Base-by-base conservation (phyloP, 306 rosid genomes). In the Amphicarpaea edgeworthii region DNA sequence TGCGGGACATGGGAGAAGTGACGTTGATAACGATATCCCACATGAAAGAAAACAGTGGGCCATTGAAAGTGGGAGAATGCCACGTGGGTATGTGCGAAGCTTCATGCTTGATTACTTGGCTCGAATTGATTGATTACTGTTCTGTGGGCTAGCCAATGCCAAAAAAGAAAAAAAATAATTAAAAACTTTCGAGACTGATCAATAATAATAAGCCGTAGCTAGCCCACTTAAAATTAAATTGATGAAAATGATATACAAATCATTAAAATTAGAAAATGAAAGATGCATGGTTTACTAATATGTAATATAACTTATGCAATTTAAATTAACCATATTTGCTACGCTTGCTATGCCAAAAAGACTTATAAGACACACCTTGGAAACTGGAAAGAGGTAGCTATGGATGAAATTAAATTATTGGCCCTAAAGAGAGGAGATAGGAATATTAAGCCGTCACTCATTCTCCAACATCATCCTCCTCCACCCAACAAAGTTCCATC, bases 361-460 rank as follows among this genome's bases (percentile, higher is more conserved):
- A 8, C 73, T 81, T 81, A 12, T 42, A 62, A 32, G 71, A 60
- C 71, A 77, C 73, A 75, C 57, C n/a, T 20, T 40, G 68, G 38
- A 15, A 46, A 53, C 21, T n/a, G 68, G 28, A 12, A 46, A 54
- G 37, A 15, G 41, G 38, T 53, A 50, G 66, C 14, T 26, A 11
- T 43, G 47, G 77, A 82, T 60, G 55, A 78, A 90, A 90, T 89
- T 77, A 90, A 90, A 90, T 89, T 77, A 90, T 87, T 90, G 93
- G 86, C 50, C 81, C 81, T 47, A 73, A 80, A 77, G 49, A 60
- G 83, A 81, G 46, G 70, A 54, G 68, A 24, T 1, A 30, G 93
- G 93, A 95, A 85, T 89, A 83, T 87, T 16, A 89, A 90, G 91
- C 92, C 97, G 96, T 95, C 95, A 95, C 99, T 95, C 99, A 87